These are phyloP conservation scores for Postia placenta DNA, from an alignment of 768 basidiomycete genomes.

Conservation along the genomic window DNA sequence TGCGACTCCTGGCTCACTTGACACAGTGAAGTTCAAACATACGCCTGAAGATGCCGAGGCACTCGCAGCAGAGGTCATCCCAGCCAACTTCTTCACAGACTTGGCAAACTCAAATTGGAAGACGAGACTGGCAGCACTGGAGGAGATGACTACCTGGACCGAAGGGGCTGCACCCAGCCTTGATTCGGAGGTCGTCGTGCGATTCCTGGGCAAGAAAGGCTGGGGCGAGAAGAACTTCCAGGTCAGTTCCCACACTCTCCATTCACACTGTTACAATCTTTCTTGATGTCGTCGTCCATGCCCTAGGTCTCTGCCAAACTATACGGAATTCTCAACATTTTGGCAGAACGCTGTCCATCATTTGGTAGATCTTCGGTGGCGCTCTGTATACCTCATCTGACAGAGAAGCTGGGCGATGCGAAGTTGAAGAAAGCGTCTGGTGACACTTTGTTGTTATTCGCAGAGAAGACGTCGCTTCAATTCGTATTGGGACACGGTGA, in stretches of 20 bases:
- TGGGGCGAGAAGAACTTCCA: slow-evolving; percentile 99
- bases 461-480: slow-evolving; percentile 90
- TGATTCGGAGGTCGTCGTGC: slow-evolving; percentile 85
- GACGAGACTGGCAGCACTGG: slow-evolving; percentile 76
- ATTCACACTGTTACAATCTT: background rate
- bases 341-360: slow-evolving; percentile 74
- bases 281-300: background rate
- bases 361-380: slow-evolving; percentile 86
- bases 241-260: slow-evolving; percentile 31
- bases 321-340: slow-evolving; percentile 65
- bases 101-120: slow-evolving; percentile 95
- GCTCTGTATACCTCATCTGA: slow-evolving; percentile 71
- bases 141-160: slow-evolving; percentile 82
- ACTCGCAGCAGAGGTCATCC: slow-evolving; percentile 67
- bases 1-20: slow-evolving; percentile 50
- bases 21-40: slow-evolving; percentile 88
- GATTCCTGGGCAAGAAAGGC: slow-evolving; percentile 86
- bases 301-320: slow-evolving; percentile 83
- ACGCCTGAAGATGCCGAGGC: slow-evolving; percentile 89
- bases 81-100: slow-evolving; percentile 60
- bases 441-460: slow-evolving; percentile 75
- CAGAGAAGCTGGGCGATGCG: slow-evolving; percentile 92
- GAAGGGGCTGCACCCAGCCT: slow-evolving; percentile 56
- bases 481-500: slow-evolving; percentile 91
- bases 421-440: slow-evolving; percentile 97